These are phyloP conservation scores for Claviceps africana DNA, from an alignment of 2,329 filamentous ascomycete genomes.

Conservation along the genomic window DNA sequence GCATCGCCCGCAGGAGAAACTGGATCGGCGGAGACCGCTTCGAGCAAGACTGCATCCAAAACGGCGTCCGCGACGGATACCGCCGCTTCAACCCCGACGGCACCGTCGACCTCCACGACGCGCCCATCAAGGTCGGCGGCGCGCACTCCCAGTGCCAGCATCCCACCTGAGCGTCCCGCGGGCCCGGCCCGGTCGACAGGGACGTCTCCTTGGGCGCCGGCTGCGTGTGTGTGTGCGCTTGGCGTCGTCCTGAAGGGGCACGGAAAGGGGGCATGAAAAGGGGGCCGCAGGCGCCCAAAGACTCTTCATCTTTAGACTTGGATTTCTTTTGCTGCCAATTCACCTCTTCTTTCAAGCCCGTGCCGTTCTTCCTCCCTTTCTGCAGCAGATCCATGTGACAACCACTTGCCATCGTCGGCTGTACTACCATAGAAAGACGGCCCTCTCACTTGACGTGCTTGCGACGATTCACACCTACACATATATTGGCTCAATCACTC, in stretches of 20 bases:
- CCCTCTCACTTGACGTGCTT: not conserved
- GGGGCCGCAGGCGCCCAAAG: too few species aligned
- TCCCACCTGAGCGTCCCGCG: too few species aligned
- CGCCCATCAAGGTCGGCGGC: not conserved
- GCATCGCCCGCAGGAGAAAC: not conserved
- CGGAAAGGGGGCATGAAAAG: too few species aligned
- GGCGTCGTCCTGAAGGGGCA: too few species aligned
- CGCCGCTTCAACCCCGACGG: not conserved
- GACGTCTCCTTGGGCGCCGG: too few species aligned
- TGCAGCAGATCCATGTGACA: too few species aligned
- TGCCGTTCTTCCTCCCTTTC: too few species aligned
- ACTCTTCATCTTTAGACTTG: too few species aligned
- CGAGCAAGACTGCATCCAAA: not conserved
- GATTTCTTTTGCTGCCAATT: too few species aligned
- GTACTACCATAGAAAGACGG: not conserved
- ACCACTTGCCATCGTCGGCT: not conserved
- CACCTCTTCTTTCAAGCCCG: too few species aligned
- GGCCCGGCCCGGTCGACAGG: too few species aligned
- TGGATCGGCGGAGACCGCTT: not conserved
- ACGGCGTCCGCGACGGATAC: not conserved
- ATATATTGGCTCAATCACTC: conserved; percentile 17
- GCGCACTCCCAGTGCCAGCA: not conserved
- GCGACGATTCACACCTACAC: conserved; percentile 13
- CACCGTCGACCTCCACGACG: not conserved
- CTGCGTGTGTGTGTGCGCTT: too few species aligned